Percentiles rank a stretch among this genome's conserved stretches.
These are phyloP conservation scores for Chaetomium tenue DNA, from an alignment of 495 filamentous ascomycete species.

Conservation along the genomic window DNA sequence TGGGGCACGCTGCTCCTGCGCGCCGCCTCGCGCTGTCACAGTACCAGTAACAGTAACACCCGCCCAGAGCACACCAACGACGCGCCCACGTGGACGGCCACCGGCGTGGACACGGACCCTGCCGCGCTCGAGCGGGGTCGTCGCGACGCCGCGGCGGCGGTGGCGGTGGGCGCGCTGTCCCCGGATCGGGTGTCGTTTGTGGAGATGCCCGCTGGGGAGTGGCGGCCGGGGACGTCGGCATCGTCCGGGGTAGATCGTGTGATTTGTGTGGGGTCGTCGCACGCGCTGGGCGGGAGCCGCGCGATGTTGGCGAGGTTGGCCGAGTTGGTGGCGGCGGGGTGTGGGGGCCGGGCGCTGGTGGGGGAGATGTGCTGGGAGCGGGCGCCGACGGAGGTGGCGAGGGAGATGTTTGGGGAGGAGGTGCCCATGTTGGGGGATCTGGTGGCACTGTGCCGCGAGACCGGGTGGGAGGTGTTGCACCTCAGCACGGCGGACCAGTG, in stretches of 20 bases:
- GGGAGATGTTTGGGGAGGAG: background rate
- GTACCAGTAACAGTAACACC: background rate
- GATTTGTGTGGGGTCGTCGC: background rate
- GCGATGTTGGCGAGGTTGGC: conserved; percentile 6
- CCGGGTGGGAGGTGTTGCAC: conserved; percentile 8
- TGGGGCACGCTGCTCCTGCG: conserved; percentile 7
- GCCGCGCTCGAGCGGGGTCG: background rate
- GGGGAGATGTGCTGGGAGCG: conserved; percentile 15
- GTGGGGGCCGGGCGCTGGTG: background rate
- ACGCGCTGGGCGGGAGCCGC: background rate
- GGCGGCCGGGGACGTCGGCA: background rate
- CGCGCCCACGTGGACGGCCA: background rate
- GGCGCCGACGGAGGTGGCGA: background rate
- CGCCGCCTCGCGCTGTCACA: background rate
- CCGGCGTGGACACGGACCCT: background rate
- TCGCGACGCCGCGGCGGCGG: background rate
- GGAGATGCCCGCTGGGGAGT: background rate
- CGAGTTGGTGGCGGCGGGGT: background rate
- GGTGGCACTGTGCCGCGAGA: conserved; percentile 7
- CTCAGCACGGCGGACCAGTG: conserved; percentile 7
- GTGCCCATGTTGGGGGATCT: background rate
- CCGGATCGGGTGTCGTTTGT: background rate
- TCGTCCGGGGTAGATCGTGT: background rate
- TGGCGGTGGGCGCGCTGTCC: background rate
- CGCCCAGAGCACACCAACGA: too few species aligned